Evolutionary conservation across 2,329 filamentous ascomycete genomes (phyloP).

Genomic region (Exophiala sp.): DNA sequence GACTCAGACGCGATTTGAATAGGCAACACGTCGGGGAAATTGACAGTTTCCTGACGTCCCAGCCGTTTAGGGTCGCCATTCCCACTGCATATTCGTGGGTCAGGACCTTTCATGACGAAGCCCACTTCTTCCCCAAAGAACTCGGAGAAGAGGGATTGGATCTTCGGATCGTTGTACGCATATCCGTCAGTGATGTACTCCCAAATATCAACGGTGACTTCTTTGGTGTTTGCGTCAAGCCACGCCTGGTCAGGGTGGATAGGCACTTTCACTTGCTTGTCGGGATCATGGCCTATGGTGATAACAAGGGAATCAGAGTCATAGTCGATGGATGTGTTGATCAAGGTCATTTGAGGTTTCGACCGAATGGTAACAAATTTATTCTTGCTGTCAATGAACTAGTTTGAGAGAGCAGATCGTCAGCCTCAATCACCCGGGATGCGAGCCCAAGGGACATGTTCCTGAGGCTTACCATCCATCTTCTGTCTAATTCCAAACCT

Average conservation of each 20-base stretch:
- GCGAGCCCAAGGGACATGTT: background rate
- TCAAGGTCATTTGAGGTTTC: constrained; percentile 60
- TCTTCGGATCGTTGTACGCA: constrained; percentile 45
- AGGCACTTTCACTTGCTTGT: constrained; percentile 49
- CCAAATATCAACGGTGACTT: constrained; percentile 56
- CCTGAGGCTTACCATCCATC: constrained; percentile 56
- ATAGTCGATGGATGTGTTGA: constrained; percentile 51
- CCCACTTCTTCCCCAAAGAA: constrained; percentile 53
- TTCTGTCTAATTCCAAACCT: constrained; percentile 60
- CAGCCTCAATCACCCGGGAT: background rate
- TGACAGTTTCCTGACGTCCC: constrained; percentile 53
- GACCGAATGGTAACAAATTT: constrained; percentile 63
- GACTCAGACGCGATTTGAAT: constrained; percentile 55
- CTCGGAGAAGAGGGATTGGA: constrained; percentile 53
- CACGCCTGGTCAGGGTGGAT: constrained; percentile 53
- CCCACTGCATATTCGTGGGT: constrained; percentile 51
- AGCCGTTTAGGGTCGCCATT: constrained; percentile 55
- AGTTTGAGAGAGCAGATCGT: background rate
- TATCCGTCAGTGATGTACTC: constrained; percentile 56
- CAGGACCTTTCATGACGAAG: constrained; percentile 61
- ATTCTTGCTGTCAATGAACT: constrained; percentile 52
- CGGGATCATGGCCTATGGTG: constrained; percentile 32
- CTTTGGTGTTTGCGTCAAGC: constrained; percentile 52
- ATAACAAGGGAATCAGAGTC: constrained; percentile 49
- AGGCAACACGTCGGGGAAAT: constrained; percentile 60